A percentile compares a stretch with the other conserved stretches of the same genome.
Evolutionary conservation across 2,329 filamentous ascomycete species (phyloP).

Genomic region (Ophiosphaerella herpotricha): DNA sequence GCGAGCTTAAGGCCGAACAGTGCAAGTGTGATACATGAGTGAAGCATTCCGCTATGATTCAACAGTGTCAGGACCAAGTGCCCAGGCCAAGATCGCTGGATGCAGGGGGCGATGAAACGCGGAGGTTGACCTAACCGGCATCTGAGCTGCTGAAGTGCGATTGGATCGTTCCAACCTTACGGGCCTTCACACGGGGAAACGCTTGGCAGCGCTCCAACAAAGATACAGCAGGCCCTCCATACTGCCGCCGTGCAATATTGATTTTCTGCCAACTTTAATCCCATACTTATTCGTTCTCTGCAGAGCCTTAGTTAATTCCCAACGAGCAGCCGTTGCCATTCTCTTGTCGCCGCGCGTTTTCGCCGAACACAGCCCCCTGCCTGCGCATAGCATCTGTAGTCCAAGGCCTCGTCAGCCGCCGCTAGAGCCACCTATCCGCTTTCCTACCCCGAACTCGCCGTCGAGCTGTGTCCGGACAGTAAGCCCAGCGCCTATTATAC

Average conservation of each 20-base stretch:
- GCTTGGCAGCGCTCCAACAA: slow-evolving; percentile 17
- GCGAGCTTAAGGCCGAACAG: slow-evolving; percentile 13
- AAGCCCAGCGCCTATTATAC: slow-evolving; percentile 7
- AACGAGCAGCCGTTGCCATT: slow-evolving; percentile 11
- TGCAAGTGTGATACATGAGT: slow-evolving; percentile 29
- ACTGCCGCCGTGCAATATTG: slow-evolving; percentile 2
- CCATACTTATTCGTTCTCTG: neutral
- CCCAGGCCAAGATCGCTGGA: slow-evolving; percentile 14
- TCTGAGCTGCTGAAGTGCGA: slow-evolving; percentile 13
- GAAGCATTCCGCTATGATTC: slow-evolving; percentile 27
- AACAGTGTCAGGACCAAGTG: slow-evolving; percentile 26
- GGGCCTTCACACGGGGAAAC: neutral
- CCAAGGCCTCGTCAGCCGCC: slow-evolving; percentile 33
- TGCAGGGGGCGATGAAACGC: slow-evolving; percentile 29
- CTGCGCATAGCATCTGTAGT: slow-evolving; percentile 8
- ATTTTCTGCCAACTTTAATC: neutral
- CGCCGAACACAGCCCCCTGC: slow-evolving; percentile 2
- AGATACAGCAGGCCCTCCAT: slow-evolving; percentile 14
- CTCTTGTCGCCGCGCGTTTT: neutral
- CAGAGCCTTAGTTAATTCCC: neutral
- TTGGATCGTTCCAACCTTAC: slow-evolving; percentile 20
- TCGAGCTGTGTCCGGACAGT: slow-evolving; percentile 1
- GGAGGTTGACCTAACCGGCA: slow-evolving; percentile 16
- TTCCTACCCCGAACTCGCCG: too few species aligned
- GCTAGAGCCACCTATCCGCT: slow-evolving; percentile 31